Evolutionary conservation across 108 stramenopile genomes (phyloP).

Genomic region (Pseudonitzschia pungens): DNA sequence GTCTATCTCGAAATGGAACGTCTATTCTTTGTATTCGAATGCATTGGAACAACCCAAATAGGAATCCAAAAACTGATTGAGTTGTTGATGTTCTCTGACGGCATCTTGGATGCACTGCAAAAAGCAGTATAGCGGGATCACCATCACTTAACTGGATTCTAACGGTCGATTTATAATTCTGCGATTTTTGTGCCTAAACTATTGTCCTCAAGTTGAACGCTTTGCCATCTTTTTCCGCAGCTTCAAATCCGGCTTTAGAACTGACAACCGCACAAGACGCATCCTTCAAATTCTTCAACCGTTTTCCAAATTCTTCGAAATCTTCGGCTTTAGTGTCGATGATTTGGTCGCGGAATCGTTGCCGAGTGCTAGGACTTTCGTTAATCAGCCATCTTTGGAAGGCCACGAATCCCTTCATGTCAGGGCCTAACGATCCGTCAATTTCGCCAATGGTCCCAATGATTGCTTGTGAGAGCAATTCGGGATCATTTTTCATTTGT

Average conservation of each 20-base stretch:
- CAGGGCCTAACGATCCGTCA: constrained; percentile 89
- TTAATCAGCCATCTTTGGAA: constrained; percentile 85
- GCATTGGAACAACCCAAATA: too few species aligned
- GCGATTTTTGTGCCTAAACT: too few species aligned
- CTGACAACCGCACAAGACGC: constrained; percentile 87
- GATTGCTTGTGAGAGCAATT: constrained; percentile 78
- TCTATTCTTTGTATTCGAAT: too few species aligned
- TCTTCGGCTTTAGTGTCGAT: constrained; percentile 85
- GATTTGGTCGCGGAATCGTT: constrained; percentile 86
- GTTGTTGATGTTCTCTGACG: too few species aligned
- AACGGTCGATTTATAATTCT: too few species aligned
- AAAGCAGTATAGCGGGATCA: too few species aligned
- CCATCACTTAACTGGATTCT: too few species aligned
- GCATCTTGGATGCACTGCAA: too few species aligned
- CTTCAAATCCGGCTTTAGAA: constrained; percentile 86
- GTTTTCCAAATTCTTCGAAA: constrained; percentile 86
- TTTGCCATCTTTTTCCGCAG: constrained; percentile 78
- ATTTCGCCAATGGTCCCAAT: constrained; percentile 94
- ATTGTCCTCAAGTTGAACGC: constrained; percentile 55
- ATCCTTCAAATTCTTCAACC: constrained; percentile 79
- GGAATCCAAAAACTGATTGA: too few species aligned
- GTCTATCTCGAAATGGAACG: too few species aligned
- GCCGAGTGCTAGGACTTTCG: constrained; percentile 80
- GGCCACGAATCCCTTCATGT: constrained; percentile 79
- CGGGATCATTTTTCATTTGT: constrained; percentile 76